Base-by-base conservation (phyloP, 2,329 filamentous ascomycete genomes). In the Ceratocystis lukuohia region DNA sequence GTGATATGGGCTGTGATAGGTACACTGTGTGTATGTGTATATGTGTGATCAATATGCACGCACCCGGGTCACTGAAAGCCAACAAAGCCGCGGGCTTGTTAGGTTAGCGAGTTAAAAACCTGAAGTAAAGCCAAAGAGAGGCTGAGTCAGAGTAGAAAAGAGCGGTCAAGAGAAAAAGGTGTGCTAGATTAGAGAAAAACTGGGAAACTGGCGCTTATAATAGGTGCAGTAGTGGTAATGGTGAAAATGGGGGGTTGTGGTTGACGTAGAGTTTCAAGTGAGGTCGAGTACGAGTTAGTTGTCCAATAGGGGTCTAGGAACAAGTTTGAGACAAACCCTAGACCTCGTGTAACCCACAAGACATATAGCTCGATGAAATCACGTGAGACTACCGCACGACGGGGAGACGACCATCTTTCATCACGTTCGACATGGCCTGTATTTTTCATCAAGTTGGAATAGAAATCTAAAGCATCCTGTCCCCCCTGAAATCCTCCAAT, bases 401-500 rank as follows among this genome's bases (percentile, higher is more conserved):
- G 53, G 30, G 53, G 25, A 33, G 33, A 3, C 33, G 33, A 37
- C 7, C 33, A 10, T 37, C 25, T 25, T 17, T 33, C 12, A 7
- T 33, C 53, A 57, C n/a, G 53, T 17, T 57, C 53, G 30, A 57
- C 53, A 57, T 7, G 48, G n/a, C 48, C 28, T 30, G 53, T 28
- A 33, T 57, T 57, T 57, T 57, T 57, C n/a, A 57, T 57, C n/a
- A 22, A 57, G 53, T 57, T 30, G 53, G 15, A 57, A 33, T 15
- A 57, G 25, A 57, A 57, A 57, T 57, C 25, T 57, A 57, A n/a
- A 50, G 15, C 48, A 25, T 17, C n/a, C 28, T 57, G 33, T 10
- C 2, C 12, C 5, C 20, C 17, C 46, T 50, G 7, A 17, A 22
- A n/a, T 6, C 46, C 46, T 50, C 17, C 17, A 50, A 8, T n/a